phyloP scores from a whole-genome alignment of 2,329 filamentous ascomycete genomes.

The Samsoniella hepiali region DNA sequence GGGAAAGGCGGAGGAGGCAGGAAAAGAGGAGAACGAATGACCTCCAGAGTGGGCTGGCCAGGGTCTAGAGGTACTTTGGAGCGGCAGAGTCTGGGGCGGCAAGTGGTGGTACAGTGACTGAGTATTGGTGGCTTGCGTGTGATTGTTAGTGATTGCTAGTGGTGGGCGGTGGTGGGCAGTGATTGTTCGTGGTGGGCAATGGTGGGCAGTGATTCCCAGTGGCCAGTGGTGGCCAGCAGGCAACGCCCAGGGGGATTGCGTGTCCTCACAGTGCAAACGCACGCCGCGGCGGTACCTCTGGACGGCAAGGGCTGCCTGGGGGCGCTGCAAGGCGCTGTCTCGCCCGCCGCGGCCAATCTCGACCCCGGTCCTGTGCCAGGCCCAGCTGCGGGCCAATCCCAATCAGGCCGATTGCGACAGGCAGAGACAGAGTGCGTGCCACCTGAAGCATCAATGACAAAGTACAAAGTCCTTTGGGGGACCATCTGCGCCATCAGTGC shows the following conservation, averaged over 20 bases:
- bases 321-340: background rate
- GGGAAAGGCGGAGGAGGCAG: constrained; percentile 17
- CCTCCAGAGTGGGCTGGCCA: background rate
- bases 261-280: background rate
- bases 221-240: background rate
- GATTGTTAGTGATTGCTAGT: background rate
- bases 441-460: constrained; percentile 10
- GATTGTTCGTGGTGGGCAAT: background rate
- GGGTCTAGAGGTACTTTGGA: background rate
- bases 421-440: constrained; percentile 14
- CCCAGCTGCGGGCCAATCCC: constrained; percentile 1
- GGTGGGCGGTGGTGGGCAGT: no score
- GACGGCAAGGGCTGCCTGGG: background rate
- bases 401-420: constrained; percentile 12
- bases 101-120: background rate
- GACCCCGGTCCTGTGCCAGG: constrained; percentile 6
- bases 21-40: constrained; percentile 15
- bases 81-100: background rate
- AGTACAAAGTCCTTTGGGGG: no score
- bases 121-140: background rate
- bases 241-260: background rate
- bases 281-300: no score
- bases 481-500: background rate
- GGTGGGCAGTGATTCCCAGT: background rate
- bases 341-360: background rate